phyloP scores from a whole-genome alignment of 805 yeast species.

The Lachancea nothofagi region DNA sequence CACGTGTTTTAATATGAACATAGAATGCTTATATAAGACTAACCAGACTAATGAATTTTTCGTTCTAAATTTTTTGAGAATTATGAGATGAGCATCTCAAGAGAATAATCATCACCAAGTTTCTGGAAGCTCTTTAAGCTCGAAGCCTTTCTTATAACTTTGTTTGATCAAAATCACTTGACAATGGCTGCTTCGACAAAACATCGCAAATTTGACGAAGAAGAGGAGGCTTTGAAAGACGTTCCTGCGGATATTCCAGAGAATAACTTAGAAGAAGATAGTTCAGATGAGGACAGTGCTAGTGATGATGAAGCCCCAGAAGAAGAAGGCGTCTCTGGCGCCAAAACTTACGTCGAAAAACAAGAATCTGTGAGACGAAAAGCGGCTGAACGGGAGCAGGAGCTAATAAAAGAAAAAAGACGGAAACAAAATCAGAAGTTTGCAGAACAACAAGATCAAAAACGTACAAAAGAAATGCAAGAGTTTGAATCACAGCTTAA shows the following conservation, averaged over 20 bases:
- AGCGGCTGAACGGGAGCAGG: constrained; percentile 22
- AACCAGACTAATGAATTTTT: too few species aligned
- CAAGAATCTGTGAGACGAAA: constrained; percentile 26
- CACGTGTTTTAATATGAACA: too few species aligned
- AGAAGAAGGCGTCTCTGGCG: constrained; percentile 37
- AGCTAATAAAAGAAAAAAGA: constrained; percentile 31
- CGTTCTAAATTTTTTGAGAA: not conserved
- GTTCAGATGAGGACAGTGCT: constrained; percentile 22
- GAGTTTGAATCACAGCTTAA: constrained; percentile 7
- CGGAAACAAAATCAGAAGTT: constrained; percentile 27
- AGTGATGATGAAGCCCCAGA: constrained; percentile 48
- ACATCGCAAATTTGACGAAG: constrained; percentile 18
- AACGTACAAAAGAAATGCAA: constrained; percentile 19
- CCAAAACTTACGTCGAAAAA: constrained; percentile 23
- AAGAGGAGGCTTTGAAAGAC: constrained; percentile 8
- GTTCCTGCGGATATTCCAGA: constrained; percentile 7
- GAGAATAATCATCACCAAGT: not conserved
- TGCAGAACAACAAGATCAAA: constrained; percentile 32
- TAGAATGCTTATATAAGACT: too few species aligned
- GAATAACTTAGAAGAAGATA: constrained; percentile 7
- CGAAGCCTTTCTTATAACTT: not conserved
- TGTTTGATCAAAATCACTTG: not conserved
- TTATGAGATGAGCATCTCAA: constrained; percentile 2
- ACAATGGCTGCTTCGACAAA: not conserved
- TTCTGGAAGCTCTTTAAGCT: too few species aligned